phyloP scores from a whole-genome alignment of 371 early-diverging fungal genomes.

The Apophysomyces elegans region DNA sequence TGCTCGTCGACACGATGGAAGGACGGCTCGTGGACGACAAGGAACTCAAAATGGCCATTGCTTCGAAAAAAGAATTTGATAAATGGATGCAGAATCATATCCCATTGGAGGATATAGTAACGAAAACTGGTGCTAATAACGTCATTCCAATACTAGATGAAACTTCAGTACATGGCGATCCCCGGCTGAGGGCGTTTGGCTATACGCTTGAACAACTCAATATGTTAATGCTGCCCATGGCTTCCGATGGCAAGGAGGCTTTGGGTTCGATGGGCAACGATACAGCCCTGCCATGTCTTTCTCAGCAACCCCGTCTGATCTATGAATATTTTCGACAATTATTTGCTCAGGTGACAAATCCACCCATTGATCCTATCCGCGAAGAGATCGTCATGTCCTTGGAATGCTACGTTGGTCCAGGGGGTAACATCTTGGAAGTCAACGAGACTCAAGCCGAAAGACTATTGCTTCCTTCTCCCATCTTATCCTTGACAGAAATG shows the following conservation, averaged over 20 bases:
- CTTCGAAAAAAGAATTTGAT: slow-evolving; percentile 69
- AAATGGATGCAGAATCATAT: slow-evolving; percentile 82
- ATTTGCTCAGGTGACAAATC: slow-evolving; percentile 96
- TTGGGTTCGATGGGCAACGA: slow-evolving; percentile 97
- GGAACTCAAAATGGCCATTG: slow-evolving; percentile 78
- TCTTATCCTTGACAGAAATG: slow-evolving; percentile 80
- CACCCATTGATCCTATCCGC: slow-evolving; percentile 96
- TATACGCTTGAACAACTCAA: slow-evolving; percentile 93
- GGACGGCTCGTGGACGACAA: slow-evolving; percentile 88
- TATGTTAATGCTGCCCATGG: slow-evolving; percentile 85
- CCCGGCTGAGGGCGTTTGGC: slow-evolving; percentile 83
- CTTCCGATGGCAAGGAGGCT: slow-evolving; percentile 87
- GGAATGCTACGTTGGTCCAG: slow-evolving; percentile 92
- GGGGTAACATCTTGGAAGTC: slow-evolving; percentile 88
- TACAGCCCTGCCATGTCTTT: slow-evolving; percentile 89
- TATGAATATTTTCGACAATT: slow-evolving; percentile 96
- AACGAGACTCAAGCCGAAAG: slow-evolving; percentile 75
- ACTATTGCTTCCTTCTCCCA: slow-evolving; percentile 78
- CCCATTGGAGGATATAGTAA: slow-evolving; percentile 62
- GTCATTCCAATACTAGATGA: slow-evolving; percentile 41
- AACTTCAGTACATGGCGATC: slow-evolving; percentile 66
- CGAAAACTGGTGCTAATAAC: slow-evolving; percentile 6
- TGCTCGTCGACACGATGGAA: slow-evolving; percentile 88
- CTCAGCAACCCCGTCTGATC: slow-evolving; percentile 79
- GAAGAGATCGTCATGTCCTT: slow-evolving; percentile 96